Evolutionary conservation across 768 basidiomycete species (phyloP).

Genomic region (Lactarius quietus): DNA sequence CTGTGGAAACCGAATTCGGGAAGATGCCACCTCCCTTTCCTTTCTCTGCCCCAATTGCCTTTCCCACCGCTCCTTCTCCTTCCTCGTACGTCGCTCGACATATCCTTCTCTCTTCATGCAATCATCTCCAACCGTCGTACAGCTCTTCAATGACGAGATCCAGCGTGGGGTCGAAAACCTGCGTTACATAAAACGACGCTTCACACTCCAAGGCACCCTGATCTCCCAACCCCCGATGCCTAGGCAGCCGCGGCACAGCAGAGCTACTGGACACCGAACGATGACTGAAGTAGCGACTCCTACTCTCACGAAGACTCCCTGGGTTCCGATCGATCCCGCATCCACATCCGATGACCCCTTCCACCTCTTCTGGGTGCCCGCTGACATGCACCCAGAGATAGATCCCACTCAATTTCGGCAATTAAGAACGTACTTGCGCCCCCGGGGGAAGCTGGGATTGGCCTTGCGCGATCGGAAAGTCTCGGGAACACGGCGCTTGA

Average conservation of each 20-base stretch:
- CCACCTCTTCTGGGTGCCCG: conserved; percentile 98
- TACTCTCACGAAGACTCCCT: conserved; percentile 43
- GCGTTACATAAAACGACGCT: conserved; percentile 79
- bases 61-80: background rate
- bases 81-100: background rate
- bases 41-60: background rate
- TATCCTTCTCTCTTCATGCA: background rate
- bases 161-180: conserved; percentile 83
- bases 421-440: conserved; percentile 84
- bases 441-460: conserved; percentile 49
- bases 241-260: conserved; percentile 42
- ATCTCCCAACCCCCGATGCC: conserved; percentile 75
- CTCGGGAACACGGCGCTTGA: conserved; percentile 51
- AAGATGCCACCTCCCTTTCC: background rate
- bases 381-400: conserved; percentile 93
- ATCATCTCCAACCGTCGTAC: conserved; percentile 37
- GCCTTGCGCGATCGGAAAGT: conserved; percentile 43
- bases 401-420: conserved; percentile 94
- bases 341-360: conserved; percentile 68
- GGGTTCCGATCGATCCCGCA: conserved; percentile 34
- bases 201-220: conserved; percentile 75
- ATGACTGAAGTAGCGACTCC: conserved; percentile 43
- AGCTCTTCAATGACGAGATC: conserved; percentile 81
- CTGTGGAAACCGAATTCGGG: too few species aligned
- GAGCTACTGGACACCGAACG: conserved; percentile 33